Evolutionary conservation across 805 yeast genomes (phyloP), one percentile per base, ranked within the genome.

Genomic region (Candida lessepsii): DNA sequence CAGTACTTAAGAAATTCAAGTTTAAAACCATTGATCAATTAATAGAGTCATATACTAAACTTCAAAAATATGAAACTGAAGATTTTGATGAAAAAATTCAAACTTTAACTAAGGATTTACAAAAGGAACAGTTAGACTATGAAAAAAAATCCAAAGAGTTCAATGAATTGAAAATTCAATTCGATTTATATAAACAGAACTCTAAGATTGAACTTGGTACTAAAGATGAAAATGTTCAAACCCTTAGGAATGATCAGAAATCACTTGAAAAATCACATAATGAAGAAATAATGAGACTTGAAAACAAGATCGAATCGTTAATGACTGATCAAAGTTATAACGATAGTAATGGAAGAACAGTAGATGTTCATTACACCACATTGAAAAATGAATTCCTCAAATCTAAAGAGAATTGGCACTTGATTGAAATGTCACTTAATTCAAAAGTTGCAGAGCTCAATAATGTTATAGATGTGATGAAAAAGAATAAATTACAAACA

Each of bases 401-500:
- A 11, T 84, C 91, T 0, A 83, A 83, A 41, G 87, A 82, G 47
- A 86, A 83, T 57, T 87, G 96, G 95, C 81, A 83, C 41, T 66
- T 80, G 14, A 80, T 88, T 30, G 97, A 93, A 58, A 74, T 83
- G 28, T 70, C 79, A 3, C 68, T 88, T 44, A 74, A 76, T 42
- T 56, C 53, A 35, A 79, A 78, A 38, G 55, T 75, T 6, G 73
- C 67, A 25, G 60, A 58, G 5, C 48, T 70, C 19, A 41, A 57
- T 3, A 31, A 46, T n/a, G 41, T 60, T 5, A 41, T 65, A 10
- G 71, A 67, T 5, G 32, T 48, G 4, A 26, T 59, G 34, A 65
- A 63, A 35, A 61, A 61, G 36, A 42, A 52, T 2, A 61, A 61
- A 39, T 24, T 42, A 4, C 63, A 61, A 36, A 37, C 67, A 21